Conservation (phyloP, 148 eudicot species). For the Dianthus caryophyllus region DNA sequence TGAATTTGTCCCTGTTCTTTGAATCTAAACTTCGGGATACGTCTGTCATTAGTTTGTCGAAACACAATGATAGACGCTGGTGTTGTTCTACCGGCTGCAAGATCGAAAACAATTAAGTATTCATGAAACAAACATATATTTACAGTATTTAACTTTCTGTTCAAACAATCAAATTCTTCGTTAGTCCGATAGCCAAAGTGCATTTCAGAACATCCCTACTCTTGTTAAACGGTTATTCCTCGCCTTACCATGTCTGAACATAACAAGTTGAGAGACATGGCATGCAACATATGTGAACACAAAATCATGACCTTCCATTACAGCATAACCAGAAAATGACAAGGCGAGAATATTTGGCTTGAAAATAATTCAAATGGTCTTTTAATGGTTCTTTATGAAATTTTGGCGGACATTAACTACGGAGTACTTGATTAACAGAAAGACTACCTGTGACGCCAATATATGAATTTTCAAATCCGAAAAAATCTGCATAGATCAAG, state of each 20-base stretch:
- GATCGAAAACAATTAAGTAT: conserved; percentile 13
- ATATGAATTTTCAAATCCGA: conserved; percentile 64
- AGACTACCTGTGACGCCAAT: conserved; percentile 61
- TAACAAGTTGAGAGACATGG: background rate
- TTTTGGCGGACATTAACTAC: background rate
- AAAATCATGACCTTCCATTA: background rate
- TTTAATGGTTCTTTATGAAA: background rate
- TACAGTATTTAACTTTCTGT: background rate
- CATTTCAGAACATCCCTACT: too few relatives aligned
- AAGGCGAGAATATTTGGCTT: background rate
- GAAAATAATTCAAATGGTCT: too few relatives aligned
- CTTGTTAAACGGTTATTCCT: too few relatives aligned
- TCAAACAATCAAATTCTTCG: background rate
- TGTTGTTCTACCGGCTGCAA: conserved; percentile 78
- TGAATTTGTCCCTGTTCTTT: conserved; percentile 79
- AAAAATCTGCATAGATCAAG: conserved; percentile 52
- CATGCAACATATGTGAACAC: background rate
- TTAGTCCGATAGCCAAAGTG: background rate
- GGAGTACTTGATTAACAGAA: background rate
- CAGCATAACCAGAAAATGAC: background rate
- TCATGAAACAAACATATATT: background rate
- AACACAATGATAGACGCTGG: conserved; percentile 64
- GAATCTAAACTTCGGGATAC: conserved; percentile 67
- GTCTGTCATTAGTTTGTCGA: conserved; percentile 71
- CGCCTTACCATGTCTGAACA: too few relatives aligned